phyloP scores from a whole-genome alignment of 495 filamentous ascomycete species.

The Pseudotulostoma volvatum region DNA sequence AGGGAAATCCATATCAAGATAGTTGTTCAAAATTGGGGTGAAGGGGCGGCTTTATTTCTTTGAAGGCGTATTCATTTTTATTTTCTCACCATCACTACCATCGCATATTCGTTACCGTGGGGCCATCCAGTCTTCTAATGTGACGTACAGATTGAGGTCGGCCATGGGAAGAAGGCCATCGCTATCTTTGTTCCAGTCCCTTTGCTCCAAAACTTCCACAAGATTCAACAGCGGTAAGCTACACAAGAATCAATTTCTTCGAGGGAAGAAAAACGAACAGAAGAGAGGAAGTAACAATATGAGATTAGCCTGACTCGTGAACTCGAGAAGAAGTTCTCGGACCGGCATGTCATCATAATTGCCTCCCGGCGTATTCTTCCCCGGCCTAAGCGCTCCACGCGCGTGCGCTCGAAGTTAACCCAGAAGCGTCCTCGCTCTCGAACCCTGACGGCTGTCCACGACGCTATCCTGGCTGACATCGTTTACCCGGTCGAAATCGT shows the following conservation, averaged over 20 bases:
- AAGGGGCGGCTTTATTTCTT: too few relatives aligned
- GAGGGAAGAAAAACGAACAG: constrained; percentile 4
- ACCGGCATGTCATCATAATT: constrained; percentile 98
- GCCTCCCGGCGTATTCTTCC: constrained; percentile 97
- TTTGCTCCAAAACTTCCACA: constrained; percentile 87
- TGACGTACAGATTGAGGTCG: constrained; percentile 96
- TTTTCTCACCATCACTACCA: too few relatives aligned
- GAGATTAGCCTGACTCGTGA: constrained; percentile 77
- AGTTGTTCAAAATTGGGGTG: too few relatives aligned
- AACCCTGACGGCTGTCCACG: constrained; percentile 94
- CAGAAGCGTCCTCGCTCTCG: constrained; percentile 97
- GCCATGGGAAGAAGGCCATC: constrained; percentile 99
- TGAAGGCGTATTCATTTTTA: too few relatives aligned
- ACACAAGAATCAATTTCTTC: too few relatives aligned
- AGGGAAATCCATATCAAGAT: too few relatives aligned
- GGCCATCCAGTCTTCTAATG: too few relatives aligned
- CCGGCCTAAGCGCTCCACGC: constrained; percentile 88
- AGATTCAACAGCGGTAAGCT: constrained; percentile 94
- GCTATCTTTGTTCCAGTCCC: constrained; percentile 99
- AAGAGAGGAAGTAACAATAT: constrained; percentile 5
- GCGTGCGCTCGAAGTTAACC: constrained; percentile 79
- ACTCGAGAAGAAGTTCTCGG: constrained; percentile 99
- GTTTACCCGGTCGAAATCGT: constrained; percentile 99
- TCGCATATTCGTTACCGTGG: too few relatives aligned
- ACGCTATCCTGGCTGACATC: constrained; percentile 85